Conservation (phyloP, 257 asterid genomes). For the Solanum boliviense region DNA sequence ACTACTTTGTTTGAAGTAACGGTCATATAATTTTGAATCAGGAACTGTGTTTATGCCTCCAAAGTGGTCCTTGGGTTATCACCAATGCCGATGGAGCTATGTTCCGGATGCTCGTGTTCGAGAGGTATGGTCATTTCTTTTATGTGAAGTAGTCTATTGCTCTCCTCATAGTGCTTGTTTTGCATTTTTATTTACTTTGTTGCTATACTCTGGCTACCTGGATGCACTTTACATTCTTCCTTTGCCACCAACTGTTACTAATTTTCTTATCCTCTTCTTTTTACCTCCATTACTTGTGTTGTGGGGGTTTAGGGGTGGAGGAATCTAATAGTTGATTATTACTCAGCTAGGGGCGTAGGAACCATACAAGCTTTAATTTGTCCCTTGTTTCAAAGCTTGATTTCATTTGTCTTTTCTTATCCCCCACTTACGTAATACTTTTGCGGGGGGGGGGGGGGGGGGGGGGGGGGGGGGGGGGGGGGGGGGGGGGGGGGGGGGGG, state of each 20-base stretch:
- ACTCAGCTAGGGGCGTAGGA: background rate
- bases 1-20: background rate
- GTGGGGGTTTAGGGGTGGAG: background rate
- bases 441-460: too few species aligned
- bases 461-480: too few species aligned
- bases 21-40: slow-evolving; percentile 8
- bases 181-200: background rate
- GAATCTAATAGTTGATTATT: background rate
- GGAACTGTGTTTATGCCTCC: slow-evolving; percentile 97
- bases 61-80: slow-evolving; percentile 96
- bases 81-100: slow-evolving; percentile 98
- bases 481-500: too few species aligned
- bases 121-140: slow-evolving; percentile 39
- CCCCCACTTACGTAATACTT: background rate
- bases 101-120: slow-evolving; percentile 74
- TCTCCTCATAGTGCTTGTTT: background rate
- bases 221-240: background rate
- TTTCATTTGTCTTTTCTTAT: background rate
- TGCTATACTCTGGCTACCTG: background rate
- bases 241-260: background rate
- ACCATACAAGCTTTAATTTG: background rate
- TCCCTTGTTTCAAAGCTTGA: background rate
- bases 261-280: background rate
- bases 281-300: background rate
- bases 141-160: background rate